Evolutionary conservation across 1,284 basidiomycete genomes (phyloP), one percentile per base, ranked within the genome.

Genomic region (Leccinum brunneo-olivaceum): DNA sequence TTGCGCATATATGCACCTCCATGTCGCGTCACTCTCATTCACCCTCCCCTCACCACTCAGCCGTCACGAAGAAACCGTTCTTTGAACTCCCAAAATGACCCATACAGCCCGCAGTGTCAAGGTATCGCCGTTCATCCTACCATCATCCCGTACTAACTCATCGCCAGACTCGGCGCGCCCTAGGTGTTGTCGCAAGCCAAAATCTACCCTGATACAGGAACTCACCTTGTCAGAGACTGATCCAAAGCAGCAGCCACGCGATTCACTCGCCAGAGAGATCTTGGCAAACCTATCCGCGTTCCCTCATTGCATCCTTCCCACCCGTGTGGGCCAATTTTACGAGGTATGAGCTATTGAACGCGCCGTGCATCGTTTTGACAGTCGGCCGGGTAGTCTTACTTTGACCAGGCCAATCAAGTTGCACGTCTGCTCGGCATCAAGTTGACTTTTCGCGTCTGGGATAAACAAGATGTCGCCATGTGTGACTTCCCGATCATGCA

Each of bases 261-360:
- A 69, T 30, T 64, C 71, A 36, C 74, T 95, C 6, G 82, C 87
- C 2, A 70, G 63, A 39, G 79, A 81, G 51, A 82, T 96, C 18
- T 70, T 80, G 49, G 65, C 77, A 15, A 90, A 94, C 60, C 72
- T 86, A 28, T 67, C 71, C 28, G 77, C 71, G 41, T 96, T 91
- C 60, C 87, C 93, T 11, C 86, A 93, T 58, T 94, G 90, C 57
- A 75, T 95, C 25, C 70, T 96, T 15, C 72, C 96, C 6, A 96
- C 92, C 4, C 79, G 90, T 44, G 91, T 96, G 11, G 93, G 93
- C 15, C 85, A 90, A 55, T 97, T 97, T 64, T 97, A 94, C 62
- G 93, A 97, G 75, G 93, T 90, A 60, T 44, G 66, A 43, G 5
- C 6, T 29, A 34, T 14, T 0, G 2, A 34, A 39, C 39, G 30